Base-by-base conservation (phyloP, 116 monocot genomes). In the Papilionanthe hybrid region DNA sequence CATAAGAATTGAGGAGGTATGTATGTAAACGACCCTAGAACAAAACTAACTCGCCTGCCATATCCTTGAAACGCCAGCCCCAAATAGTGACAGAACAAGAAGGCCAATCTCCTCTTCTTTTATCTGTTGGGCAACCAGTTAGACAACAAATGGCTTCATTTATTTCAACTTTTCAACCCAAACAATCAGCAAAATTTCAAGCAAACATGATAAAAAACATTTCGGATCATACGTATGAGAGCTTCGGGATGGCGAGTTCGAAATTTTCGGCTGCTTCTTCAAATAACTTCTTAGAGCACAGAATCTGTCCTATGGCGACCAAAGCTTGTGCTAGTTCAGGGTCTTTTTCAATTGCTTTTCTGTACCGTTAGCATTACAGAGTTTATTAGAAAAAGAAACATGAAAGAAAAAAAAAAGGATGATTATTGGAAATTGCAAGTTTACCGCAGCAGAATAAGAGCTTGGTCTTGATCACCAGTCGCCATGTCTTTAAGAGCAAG, bases 191-290 rank as follows among this genome's bases (percentile, higher is more conserved):
- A 27, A 65, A 65, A 17, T 65, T 27, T 65, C 65, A 65, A 9
- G 25, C 22, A 65, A 65, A 65, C 65, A 65, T 2, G 11, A 65
- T 27, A 7, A 25, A 65, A 41, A 71, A 23, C 32, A 71, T 71
- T 71, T 17, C 18, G 17, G 71, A 71, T 32, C 71, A 71, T 32
- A 18, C 25, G 41, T 29, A 71, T 73, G 44, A 72, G 17, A 94
- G 92, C 95, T 94, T 93, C 29, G 88, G 76, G 42, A 98, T 87
- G 72, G 98, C 98, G 53, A 78, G 82, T 58, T 98, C 93, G 66
- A 90, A 94, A 87, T 90, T 90, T 60, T 89, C 82, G 77, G 86
- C 82, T 75, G 98, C 89, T 84, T 98, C 98, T 12, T 41, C 78
- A 66, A 93, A 87, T 81, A 75, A 87, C 56, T 79, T 77, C 84